A percentile compares a stretch with the other conserved stretches of the same genome.
Conservation (phyloP, 352 stramenopile species). For the Globisporangium parvum region DNA sequence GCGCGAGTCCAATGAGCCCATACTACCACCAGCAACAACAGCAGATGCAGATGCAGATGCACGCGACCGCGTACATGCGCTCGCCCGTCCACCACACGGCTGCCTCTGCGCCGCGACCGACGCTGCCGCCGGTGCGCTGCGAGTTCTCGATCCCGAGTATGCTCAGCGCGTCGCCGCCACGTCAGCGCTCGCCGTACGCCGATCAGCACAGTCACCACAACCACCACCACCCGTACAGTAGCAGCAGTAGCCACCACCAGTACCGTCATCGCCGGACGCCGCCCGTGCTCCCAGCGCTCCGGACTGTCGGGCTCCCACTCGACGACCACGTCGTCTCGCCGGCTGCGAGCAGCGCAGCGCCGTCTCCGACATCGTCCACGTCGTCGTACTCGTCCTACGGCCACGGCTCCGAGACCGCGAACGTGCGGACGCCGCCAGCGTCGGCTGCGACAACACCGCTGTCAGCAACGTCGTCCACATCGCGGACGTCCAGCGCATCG, state of each 20-base stretch:
- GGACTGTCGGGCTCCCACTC: slow-evolving; percentile 1
- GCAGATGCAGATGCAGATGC: slow-evolving; percentile 3
- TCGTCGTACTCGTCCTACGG: slow-evolving; percentile 14
- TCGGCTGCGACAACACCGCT: not conserved
- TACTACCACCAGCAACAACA: slow-evolving; percentile 14
- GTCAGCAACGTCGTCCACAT: slow-evolving; percentile 3
- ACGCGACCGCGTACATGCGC: too few relatives aligned
- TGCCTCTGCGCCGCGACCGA: not conserved
- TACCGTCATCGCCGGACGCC: not conserved
- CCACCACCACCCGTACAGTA: slow-evolving; percentile 2
- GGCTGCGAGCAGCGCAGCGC: not conserved
- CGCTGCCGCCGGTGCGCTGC: slow-evolving; percentile 6
- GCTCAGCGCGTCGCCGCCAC: slow-evolving; percentile 5
- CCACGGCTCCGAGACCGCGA: slow-evolving; percentile 3
- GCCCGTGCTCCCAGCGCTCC: slow-evolving; percentile 7
- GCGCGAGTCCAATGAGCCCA: too few relatives aligned
- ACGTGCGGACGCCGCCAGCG: too few relatives aligned
- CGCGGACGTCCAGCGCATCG: slow-evolving; percentile 18
- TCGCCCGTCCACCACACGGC: too few relatives aligned
- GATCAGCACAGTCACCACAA: too few relatives aligned
- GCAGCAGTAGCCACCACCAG: not conserved
- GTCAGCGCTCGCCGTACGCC: slow-evolving; percentile 5
- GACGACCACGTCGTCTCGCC: not conserved
- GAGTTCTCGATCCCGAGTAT: slow-evolving; percentile 16
- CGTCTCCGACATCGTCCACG: slow-evolving; percentile 11